phyloP scores from a whole-genome alignment of 2,329 filamentous ascomycete species.

The Ophiosphaerella herpotricha region DNA sequence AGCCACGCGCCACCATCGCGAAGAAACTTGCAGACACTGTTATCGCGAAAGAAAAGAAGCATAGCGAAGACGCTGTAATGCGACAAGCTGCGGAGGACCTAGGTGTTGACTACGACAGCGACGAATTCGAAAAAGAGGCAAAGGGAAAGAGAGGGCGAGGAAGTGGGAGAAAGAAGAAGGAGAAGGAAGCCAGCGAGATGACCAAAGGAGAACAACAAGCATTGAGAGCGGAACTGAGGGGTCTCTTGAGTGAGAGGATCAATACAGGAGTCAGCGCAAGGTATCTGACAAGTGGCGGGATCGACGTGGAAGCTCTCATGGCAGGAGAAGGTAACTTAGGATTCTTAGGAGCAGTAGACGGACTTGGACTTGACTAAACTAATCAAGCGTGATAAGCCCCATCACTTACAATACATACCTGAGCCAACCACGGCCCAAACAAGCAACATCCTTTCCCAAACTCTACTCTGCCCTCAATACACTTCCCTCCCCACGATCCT shows the following conservation, averaged over 20 bases:
- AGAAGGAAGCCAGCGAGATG: slow-evolving; percentile 69
- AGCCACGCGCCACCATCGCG: slow-evolving; percentile 76
- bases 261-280: slow-evolving; percentile 87
- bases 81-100: slow-evolving; percentile 85
- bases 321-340: slow-evolving; percentile 63
- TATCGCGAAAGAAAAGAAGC: slow-evolving; percentile 85
- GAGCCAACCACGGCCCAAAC: background rate
- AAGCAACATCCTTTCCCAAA: background rate
- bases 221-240: slow-evolving; percentile 72
- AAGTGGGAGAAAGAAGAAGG: slow-evolving; percentile 72
- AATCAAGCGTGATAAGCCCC: background rate
- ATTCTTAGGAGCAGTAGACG: slow-evolving; percentile 64
- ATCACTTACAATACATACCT: background rate
- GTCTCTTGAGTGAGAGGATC: slow-evolving; percentile 71
- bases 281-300: slow-evolving; percentile 80
- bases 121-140: slow-evolving; percentile 71
- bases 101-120: slow-evolving; percentile 90
- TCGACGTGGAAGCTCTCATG: slow-evolving; percentile 78
- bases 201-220: slow-evolving; percentile 74
- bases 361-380: slow-evolving; percentile 45
- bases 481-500: slow-evolving; percentile 42
- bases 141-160: slow-evolving; percentile 66
- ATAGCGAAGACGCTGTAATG: slow-evolving; percentile 83
- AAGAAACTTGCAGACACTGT: slow-evolving; percentile 83
- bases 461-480: slow-evolving; percentile 1